Evolutionary conservation across 108 stramenopile genomes (phyloP).

Genomic region (Nitzschia palea): DNA sequence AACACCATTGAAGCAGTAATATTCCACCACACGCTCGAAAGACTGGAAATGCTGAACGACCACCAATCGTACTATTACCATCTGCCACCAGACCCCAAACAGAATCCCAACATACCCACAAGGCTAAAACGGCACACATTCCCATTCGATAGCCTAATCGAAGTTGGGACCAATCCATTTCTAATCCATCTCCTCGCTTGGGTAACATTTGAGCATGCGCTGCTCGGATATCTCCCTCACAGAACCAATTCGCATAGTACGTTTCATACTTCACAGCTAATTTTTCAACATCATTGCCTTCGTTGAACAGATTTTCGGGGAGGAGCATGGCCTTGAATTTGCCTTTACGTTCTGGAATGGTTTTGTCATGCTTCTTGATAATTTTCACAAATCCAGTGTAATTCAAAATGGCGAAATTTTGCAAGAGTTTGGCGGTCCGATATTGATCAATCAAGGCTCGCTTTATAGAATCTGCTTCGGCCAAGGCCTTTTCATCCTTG

Average conservation of each 20-base stretch:
- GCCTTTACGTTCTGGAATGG: constrained; percentile 60
- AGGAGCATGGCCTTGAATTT: constrained; percentile 45
- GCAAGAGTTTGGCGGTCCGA: constrained; percentile 72
- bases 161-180: constrained; percentile 92
- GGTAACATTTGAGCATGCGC: constrained; percentile 88
- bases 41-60: constrained; percentile 84
- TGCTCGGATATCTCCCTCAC: constrained; percentile 77
- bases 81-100: constrained; percentile 73
- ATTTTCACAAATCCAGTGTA: constrained; percentile 94
- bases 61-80: constrained; percentile 76
- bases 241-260: constrained; percentile 84
- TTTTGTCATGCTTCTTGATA: constrained; percentile 91
- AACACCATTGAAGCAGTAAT: constrained; percentile 90
- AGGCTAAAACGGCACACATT: constrained; percentile 83
- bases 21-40: constrained; percentile 90
- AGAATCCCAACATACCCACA: constrained; percentile 96
- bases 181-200: constrained; percentile 85
- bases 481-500: constrained; percentile 21
- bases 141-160: constrained; percentile 89
- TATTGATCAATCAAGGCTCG: constrained; percentile 79
- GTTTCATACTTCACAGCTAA: constrained; percentile 51
- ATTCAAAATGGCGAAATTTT: constrained; percentile 90
- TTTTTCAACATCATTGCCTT: constrained; percentile 62
- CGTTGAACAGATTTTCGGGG: constrained; percentile 54
- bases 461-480: constrained; percentile 71